phyloP scores from a whole-genome alignment of 441 rosid genomes.

The Populus tomentosa region DNA sequence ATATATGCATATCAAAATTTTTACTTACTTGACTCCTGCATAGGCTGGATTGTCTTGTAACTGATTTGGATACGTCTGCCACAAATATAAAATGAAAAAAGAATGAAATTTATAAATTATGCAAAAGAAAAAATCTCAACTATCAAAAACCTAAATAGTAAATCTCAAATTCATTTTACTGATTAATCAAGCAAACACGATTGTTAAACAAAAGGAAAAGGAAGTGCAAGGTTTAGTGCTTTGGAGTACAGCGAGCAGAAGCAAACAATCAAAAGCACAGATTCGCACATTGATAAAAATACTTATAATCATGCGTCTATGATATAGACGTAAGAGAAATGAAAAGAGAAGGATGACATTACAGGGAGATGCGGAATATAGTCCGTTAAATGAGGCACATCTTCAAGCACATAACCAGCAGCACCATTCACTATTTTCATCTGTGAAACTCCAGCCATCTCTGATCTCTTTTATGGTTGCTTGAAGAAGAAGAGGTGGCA shows the following conservation, averaged over 20 bases:
- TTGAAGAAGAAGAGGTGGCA: neutral
- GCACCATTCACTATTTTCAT: slow-evolving; percentile 43
- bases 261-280: neutral
- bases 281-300: neutral
- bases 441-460: slow-evolving; percentile 7
- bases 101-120: neutral
- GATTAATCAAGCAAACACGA: neutral
- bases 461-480: neutral
- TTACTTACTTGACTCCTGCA: slow-evolving; percentile 75
- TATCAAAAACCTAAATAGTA: neutral
- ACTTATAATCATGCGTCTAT: neutral
- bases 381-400: slow-evolving; percentile 70
- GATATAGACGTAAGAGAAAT: neutral
- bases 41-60: slow-evolving; percentile 82
- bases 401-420: slow-evolving; percentile 63
- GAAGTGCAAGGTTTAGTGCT: neutral
- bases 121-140: neutral
- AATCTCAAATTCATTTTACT: neutral
- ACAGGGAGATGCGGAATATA: slow-evolving; percentile 52
- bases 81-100: neutral
- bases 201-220: neutral
- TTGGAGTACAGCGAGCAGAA: neutral
- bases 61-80: slow-evolving; percentile 71
- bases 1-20: neutral
- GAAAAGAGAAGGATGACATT: slow-evolving; percentile 7